Percentiles rank a stretch among this genome's conserved stretches.
These are phyloP conservation scores for Starmerella tilneyi DNA, from an alignment of 805 yeast genomes.

Conservation along the genomic window DNA sequence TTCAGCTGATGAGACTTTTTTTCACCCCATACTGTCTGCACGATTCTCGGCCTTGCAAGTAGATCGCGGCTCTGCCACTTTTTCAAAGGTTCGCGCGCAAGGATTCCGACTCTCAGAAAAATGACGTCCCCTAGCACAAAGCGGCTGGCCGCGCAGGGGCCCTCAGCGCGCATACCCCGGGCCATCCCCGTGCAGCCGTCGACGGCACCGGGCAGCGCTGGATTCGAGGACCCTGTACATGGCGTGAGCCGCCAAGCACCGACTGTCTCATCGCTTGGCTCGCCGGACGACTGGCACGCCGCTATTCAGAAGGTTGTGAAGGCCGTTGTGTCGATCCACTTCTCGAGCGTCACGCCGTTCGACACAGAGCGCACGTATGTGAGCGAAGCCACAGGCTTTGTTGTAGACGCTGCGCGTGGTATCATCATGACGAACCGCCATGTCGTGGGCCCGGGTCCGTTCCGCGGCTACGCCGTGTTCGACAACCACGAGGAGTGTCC, in stretches of 20 bases:
- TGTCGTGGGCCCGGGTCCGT: constrained; percentile 93
- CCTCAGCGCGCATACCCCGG: constrained; percentile 2
- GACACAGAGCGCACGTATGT: constrained; percentile 75
- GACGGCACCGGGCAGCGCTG: background rate
- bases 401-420: constrained; percentile 74
- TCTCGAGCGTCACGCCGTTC: constrained; percentile 74
- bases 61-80: constrained; percentile 1
- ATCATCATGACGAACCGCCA: constrained; percentile 85
- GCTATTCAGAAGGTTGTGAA: constrained; percentile 74
- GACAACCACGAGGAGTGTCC: constrained; percentile 91
- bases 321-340: constrained; percentile 81
- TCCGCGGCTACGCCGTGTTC: constrained; percentile 80
- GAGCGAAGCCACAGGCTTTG: constrained; percentile 86
- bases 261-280: too few species aligned
- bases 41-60: constrained; percentile 1
- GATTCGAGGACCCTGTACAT: background rate
- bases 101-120: background rate
- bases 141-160: constrained; percentile 7
- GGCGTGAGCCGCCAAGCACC: too few species aligned
- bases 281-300: constrained; percentile 52
- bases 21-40: constrained; percentile 3
- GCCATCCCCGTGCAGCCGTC: constrained; percentile 2
- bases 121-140: constrained; percentile 6
- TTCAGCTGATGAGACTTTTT: constrained; percentile 3
- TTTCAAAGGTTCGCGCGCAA: background rate